Conservation (phyloP, 192 early-diverging fungal species). For the Endogone sp. region DNA sequence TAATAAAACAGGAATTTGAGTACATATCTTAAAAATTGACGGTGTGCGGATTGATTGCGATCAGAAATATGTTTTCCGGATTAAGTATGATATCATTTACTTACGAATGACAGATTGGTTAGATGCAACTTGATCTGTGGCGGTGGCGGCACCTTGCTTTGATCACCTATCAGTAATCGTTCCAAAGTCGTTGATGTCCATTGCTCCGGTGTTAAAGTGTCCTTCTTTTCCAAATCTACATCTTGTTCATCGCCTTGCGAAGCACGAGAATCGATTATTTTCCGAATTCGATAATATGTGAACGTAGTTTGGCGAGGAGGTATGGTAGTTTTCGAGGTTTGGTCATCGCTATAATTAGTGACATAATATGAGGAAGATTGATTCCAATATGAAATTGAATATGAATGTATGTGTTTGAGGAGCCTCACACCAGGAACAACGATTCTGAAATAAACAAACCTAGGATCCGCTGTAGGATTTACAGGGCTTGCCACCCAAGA, state of each 20-base stretch:
- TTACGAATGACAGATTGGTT: conserved; percentile 48
- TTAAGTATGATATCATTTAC: too few species aligned
- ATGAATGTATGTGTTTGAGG: neutral
- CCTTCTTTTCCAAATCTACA: neutral
- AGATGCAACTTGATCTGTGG: conserved; percentile 42
- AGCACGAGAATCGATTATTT: neutral
- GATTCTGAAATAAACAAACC: conserved; percentile 16
- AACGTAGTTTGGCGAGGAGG: conserved; percentile 52
- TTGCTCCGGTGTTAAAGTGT: conserved; percentile 34
- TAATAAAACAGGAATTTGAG: conserved; percentile 37
- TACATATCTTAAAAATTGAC: conserved; percentile 35
- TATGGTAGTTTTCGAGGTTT: conserved; percentile 38
- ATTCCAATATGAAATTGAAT: too few species aligned
- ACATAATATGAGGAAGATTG: conserved; percentile 3
- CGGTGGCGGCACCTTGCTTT: conserved; percentile 24
- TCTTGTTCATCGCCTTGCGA: neutral
- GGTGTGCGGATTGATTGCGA: conserved; percentile 14
- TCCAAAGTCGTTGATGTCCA: conserved; percentile 45
- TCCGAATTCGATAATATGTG: conserved; percentile 47
- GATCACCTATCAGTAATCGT: conserved; percentile 36
- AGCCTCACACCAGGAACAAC: neutral
- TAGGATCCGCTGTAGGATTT: conserved; percentile 33
- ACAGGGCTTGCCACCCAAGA: conserved; percentile 63
- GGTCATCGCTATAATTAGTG: conserved; percentile 16
- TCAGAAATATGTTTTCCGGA: conserved; percentile 5